Conservation (phyloP, 2,329 filamentous ascomycete species). For the Trichoderma gracile region DNA sequence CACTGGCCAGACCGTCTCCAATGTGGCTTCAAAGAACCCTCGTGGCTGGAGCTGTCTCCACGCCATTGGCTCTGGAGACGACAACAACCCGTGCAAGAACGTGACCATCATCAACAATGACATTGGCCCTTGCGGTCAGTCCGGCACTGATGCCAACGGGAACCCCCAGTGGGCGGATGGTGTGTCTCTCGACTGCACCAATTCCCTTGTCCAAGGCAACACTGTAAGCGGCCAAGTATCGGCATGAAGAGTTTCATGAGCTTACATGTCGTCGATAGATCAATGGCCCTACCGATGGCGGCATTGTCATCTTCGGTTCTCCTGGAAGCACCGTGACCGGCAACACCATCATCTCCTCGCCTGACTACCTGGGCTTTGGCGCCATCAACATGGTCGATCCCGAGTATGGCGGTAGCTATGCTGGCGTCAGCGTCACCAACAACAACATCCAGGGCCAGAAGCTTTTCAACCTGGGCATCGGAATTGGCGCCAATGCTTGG, state of each 20-base stretch:
- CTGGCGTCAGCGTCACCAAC: constrained; percentile 31
- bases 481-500: constrained; percentile 33
- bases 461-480: constrained; percentile 33
- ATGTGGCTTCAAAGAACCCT: constrained; percentile 30
- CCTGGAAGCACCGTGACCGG: constrained; percentile 30
- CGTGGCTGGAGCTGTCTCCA: constrained; percentile 35
- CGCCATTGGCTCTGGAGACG: constrained; percentile 31
- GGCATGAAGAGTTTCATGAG: too few relatives aligned
- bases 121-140: constrained; percentile 33
- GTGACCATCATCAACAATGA: constrained; percentile 32
- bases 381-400: constrained; percentile 35
- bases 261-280: constrained; percentile 25
- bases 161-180: constrained; percentile 33
- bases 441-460: constrained; percentile 31
- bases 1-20: constrained; percentile 29
- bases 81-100: constrained; percentile 30
- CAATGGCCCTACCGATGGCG: constrained; percentile 32
- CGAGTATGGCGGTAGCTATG: constrained; percentile 31
- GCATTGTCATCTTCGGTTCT: constrained; percentile 34
- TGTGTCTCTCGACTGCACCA: constrained; percentile 33
- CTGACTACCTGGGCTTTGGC: constrained; percentile 31
- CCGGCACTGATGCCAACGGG: constrained; percentile 29
- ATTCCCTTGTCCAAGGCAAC: constrained; percentile 30
- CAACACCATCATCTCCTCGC: constrained; percentile 32
- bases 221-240: constrained; percentile 25